phyloP scores from a whole-genome alignment of 345 rosid species.

The Raphanus raphanistrum region DNA sequence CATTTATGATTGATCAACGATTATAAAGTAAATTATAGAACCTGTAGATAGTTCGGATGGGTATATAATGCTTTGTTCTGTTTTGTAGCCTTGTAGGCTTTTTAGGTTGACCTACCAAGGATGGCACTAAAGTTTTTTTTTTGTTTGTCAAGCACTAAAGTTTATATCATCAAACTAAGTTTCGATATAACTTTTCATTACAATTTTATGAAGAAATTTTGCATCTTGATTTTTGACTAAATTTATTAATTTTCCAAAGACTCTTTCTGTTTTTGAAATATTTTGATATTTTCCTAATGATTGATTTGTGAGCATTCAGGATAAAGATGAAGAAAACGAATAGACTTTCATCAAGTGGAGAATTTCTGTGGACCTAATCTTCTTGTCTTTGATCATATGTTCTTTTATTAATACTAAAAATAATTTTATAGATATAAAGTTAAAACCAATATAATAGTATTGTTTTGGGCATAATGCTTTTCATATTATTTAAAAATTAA shows the following conservation, averaged over 20 bases:
- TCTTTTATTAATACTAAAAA: conserved; percentile 4
- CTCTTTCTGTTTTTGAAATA: neutral
- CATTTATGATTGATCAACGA: too few relatives aligned
- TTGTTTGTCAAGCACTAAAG: too few relatives aligned
- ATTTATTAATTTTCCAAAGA: neutral
- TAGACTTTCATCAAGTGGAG: conserved; percentile 32
- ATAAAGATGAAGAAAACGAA: conserved; percentile 30
- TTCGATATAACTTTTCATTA: neutral
- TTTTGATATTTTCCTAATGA: neutral
- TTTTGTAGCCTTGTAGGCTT: too few relatives aligned
- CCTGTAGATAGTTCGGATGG: too few relatives aligned
- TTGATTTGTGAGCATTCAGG: neutral
- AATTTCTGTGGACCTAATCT: conserved; percentile 36
- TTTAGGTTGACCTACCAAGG: too few relatives aligned
- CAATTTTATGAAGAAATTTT: neutral
- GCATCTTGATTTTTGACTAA: neutral
- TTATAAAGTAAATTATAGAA: too few relatives aligned
- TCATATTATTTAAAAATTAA: neutral
- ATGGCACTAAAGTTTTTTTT: too few relatives aligned
- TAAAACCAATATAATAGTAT: conserved; percentile 14
- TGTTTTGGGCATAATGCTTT: conserved; percentile 7
- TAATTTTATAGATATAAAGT: conserved; percentile 26
- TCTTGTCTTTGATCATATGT: conserved; percentile 29
- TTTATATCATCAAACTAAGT: too few relatives aligned
- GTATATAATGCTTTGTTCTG: too few relatives aligned